These are phyloP conservation scores for Rhodosporidiobolus sp. DNA, from an alignment of 768 basidiomycete genomes.

Conservation along the genomic window DNA sequence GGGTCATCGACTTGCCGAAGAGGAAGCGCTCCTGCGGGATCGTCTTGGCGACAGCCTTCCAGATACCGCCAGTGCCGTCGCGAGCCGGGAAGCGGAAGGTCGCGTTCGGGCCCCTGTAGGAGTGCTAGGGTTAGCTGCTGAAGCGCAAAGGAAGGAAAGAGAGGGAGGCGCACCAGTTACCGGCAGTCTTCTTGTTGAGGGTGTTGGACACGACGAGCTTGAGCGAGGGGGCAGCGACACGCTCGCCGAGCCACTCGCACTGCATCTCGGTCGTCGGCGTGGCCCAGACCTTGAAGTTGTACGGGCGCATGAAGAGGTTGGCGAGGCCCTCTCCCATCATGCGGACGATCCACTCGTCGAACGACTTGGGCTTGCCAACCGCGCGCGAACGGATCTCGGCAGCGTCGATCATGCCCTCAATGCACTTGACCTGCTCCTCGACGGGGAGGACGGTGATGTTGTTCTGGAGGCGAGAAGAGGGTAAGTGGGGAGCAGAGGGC, in stretches of 20 bases:
- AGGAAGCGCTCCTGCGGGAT: conserved; percentile 47
- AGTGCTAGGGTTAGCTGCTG: not conserved
- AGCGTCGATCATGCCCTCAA: conserved; percentile 51
- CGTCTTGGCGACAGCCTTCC: conserved; percentile 49
- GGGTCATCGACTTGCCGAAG: conserved; percentile 42
- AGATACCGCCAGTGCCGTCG: conserved; percentile 52
- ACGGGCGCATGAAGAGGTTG: conserved; percentile 51
- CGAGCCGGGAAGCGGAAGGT: conserved; percentile 51
- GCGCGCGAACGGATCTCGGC: conserved; percentile 46
- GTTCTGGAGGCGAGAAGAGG: conserved; percentile 45
- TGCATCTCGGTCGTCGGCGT: conserved; percentile 51
- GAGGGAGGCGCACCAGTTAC: conserved; percentile 47
- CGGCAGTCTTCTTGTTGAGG: conserved; percentile 48
- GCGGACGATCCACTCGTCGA: conserved; percentile 51
- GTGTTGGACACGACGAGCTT: conserved; percentile 50
- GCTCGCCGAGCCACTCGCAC: conserved; percentile 52
- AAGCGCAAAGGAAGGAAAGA: not conserved
- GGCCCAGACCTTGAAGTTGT: conserved; percentile 53
- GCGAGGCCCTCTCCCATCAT: conserved; percentile 50
- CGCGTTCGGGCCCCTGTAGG: conserved; percentile 47
- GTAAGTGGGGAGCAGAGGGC: no score
- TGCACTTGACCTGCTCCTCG: conserved; percentile 48
- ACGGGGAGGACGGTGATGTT: conserved; percentile 51
- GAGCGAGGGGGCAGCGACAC: conserved; percentile 50
- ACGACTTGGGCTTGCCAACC: conserved; percentile 48